Evolutionary conservation across 208 protist genomes (phyloP).

Genomic region (Leishmania tarentolae): DNA sequence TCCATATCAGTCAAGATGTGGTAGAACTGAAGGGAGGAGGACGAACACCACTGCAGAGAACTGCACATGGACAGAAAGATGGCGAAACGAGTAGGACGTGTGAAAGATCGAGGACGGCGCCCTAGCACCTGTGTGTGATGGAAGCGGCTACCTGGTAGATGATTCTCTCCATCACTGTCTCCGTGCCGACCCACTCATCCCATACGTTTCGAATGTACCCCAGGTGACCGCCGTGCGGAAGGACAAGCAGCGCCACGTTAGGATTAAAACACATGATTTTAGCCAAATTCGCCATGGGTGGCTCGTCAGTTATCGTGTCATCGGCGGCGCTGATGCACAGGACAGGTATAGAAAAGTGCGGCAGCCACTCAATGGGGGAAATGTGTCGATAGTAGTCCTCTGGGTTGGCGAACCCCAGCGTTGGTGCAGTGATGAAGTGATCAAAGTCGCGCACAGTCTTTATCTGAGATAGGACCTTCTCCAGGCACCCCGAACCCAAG

Average conservation of each 20-base stretch:
- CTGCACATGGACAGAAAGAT: not conserved
- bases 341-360: constrained; percentile 45
- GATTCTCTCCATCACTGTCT: constrained; percentile 46
- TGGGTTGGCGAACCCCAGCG: constrained; percentile 52
- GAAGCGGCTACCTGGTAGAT: constrained; percentile 17
- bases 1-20: not conserved
- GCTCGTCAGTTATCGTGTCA: constrained; percentile 56
- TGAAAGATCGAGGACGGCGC: not conserved
- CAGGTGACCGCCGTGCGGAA: constrained; percentile 64
- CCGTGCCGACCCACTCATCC: constrained; percentile 46
- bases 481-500: constrained; percentile 26
- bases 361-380: constrained; percentile 51
- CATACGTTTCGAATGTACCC: constrained; percentile 46
- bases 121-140: constrained; percentile 9
- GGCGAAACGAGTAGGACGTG: not conserved
- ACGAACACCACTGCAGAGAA: not conserved
- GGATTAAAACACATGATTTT: constrained; percentile 40
- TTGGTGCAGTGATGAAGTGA: constrained; percentile 54
- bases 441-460: constrained; percentile 65
- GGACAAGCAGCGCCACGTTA: constrained; percentile 42
- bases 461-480: constrained; percentile 38
- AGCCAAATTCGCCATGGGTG: constrained; percentile 32
- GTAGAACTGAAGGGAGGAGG: not conserved
- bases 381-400: constrained; percentile 70
- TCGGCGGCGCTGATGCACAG: constrained; percentile 65